These are phyloP conservation scores for Eimeria acervulina DNA, from an alignment of 169 alveolate species.

Conservation along the genomic window DNA sequence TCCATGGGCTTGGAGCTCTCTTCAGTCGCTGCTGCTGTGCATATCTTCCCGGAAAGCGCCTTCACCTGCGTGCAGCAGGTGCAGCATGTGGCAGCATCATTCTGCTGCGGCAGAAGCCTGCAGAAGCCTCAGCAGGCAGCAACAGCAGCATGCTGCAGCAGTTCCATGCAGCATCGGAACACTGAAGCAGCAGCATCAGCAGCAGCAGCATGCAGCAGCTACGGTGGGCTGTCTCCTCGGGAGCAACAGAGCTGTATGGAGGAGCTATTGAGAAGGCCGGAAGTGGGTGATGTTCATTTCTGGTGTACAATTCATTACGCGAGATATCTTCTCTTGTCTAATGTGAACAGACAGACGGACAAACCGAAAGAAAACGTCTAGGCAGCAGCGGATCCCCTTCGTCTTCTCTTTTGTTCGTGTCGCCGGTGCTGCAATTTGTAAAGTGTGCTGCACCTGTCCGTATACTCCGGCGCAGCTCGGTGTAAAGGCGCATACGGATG, in stretches of 20 bases:
- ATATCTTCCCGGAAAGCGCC: neutral
- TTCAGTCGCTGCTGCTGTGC: neutral
- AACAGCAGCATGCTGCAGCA: conserved; percentile 8
- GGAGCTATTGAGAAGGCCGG: neutral
- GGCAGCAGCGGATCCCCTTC: conserved; percentile 35
- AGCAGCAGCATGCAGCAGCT: conserved; percentile 8
- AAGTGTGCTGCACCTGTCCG: neutral
- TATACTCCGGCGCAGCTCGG: conserved; percentile 19
- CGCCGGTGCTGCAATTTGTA: neutral
- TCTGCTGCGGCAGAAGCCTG: neutral
- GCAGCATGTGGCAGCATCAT: neutral
- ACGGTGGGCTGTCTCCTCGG: conserved; percentile 23
- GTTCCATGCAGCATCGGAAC: neutral
- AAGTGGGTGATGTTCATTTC: conserved; percentile 19
- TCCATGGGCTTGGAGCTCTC: neutral
- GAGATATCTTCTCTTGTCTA: neutral
- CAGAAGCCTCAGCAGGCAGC: neutral
- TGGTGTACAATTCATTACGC: neutral
- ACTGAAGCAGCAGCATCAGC: neutral
- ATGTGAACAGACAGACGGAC: neutral
- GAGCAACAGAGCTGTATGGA: neutral
- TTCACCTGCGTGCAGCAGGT: neutral
- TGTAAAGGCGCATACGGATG: neutral
- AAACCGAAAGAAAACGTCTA: neutral
- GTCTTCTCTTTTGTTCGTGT: neutral